Conservation (phyloP, 1,139 yeast species). For the Oligophagozyma castellii region DNA sequence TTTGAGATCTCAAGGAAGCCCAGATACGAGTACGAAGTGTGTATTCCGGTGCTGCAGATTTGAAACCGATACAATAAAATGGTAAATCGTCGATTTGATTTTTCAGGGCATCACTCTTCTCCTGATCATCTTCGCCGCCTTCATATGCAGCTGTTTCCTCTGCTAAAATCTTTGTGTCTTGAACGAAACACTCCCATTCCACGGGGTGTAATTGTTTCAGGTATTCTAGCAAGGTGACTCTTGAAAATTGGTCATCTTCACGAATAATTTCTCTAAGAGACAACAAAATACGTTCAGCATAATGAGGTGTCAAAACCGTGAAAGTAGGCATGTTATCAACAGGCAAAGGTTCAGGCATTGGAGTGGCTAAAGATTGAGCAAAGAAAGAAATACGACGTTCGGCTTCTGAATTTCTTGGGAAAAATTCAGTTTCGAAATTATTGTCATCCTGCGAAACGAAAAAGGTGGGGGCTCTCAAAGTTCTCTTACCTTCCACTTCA, state of each 20-base stretch:
- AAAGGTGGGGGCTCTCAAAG: conserved; percentile 97
- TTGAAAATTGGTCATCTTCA: conserved; percentile 96
- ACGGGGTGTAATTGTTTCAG: conserved; percentile 96
- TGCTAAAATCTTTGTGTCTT: conserved; percentile 94
- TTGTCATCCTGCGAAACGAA: conserved; percentile 96
- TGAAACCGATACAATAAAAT: conserved; percentile 97
- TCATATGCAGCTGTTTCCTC: conserved; percentile 91
- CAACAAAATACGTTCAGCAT: conserved; percentile 88
- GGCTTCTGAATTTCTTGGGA: conserved; percentile 94
- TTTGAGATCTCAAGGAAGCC: conserved; percentile 98
- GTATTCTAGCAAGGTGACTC: conserved; percentile 91
- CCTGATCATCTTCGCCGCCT: conserved; percentile 58
- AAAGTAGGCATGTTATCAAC: conserved; percentile 99
- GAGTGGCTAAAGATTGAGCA: conserved; percentile 96
- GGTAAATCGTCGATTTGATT: conserved; percentile 94
- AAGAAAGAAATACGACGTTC: conserved; percentile 98
- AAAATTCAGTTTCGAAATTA: conserved; percentile 85
- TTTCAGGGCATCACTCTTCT: conserved; percentile 59
- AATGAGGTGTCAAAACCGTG: conserved; percentile 95
- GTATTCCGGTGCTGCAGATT: conserved; percentile 98
- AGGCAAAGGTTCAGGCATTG: conserved; percentile 96
- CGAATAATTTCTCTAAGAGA: conserved; percentile 95
- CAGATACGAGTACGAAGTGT: conserved; percentile 96
- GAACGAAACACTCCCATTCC: conserved; percentile 98
- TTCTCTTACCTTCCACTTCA: conserved; percentile 93